phyloP scores from a whole-genome alignment of 1,284 basidiomycete species.

The Trichosporon asahii region DNA sequence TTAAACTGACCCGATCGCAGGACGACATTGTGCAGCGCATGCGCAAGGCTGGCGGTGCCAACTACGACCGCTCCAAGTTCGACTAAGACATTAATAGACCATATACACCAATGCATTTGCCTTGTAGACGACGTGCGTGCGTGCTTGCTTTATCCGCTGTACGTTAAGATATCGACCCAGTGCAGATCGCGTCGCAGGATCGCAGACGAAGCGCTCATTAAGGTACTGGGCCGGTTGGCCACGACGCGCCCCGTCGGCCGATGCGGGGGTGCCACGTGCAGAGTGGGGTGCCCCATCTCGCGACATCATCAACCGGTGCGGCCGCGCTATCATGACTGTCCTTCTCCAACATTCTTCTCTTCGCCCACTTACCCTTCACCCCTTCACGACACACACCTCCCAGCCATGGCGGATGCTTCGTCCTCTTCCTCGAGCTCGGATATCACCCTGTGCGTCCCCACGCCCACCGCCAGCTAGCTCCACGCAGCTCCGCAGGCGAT shows the following conservation, averaged over 20 bases:
- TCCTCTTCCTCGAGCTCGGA: conserved; percentile 24
- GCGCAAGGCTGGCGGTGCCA: conserved; percentile 47
- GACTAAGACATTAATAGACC: conserved; percentile 30
- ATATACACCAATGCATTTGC: neutral
- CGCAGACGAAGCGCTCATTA: neutral
- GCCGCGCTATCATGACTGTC: conserved; percentile 1
- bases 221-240: conserved; percentile 2
- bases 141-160: neutral
- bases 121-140: neutral
- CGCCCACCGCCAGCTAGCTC: neutral
- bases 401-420: conserved; percentile 29
- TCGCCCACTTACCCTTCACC: conserved; percentile 1
- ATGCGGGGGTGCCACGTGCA: conserved; percentile 7
- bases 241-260: conserved; percentile 1
- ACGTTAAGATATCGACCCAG: neutral
- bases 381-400: neutral
- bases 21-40: conserved; percentile 42
- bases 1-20: conserved; percentile 21
- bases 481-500: neutral
- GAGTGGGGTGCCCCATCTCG: conserved; percentile 6
- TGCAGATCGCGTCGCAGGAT: neutral
- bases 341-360: conserved; percentile 6
- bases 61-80: conserved; percentile 52
- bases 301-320: neutral
- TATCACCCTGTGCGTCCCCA: conserved; percentile 31